These are phyloP conservation scores for Pseudogymnoascus sp. DNA, from an alignment of 2,329 filamentous ascomycete genomes.

Conservation along the genomic window DNA sequence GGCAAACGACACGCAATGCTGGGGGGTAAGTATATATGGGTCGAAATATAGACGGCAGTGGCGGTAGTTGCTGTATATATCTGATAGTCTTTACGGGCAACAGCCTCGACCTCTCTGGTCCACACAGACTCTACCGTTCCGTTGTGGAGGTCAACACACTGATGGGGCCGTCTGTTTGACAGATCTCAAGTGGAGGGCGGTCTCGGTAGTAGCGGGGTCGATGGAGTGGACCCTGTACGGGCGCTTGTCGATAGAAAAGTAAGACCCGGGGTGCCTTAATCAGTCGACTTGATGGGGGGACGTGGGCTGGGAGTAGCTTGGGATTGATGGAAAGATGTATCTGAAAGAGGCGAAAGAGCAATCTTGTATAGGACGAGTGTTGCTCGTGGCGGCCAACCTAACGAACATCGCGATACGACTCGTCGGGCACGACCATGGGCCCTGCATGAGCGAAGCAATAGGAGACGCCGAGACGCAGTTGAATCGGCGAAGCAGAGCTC, in stretches of 20 bases:
- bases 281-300: neutral
- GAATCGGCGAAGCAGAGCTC: slow-evolving; percentile 5
- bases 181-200: slow-evolving; percentile 6
- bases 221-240: neutral
- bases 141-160: slow-evolving; percentile 1
- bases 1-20: neutral
- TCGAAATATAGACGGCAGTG: neutral
- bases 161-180: slow-evolving; percentile 6
- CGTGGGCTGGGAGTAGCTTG: slow-evolving; percentile 6
- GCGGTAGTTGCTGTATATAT: slow-evolving; percentile 6
- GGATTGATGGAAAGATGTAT: neutral
- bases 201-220: slow-evolving; percentile 6
- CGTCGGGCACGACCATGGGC: slow-evolving; percentile 3
- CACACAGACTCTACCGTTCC: neutral
- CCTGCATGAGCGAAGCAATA: slow-evolving; percentile 1
- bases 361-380: slow-evolving; percentile 3
- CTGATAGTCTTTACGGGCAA: neutral
- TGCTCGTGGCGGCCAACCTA: neutral
- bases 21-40: slow-evolving; percentile 1
- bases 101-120: neutral
- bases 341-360: slow-evolving; percentile 5
- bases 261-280: neutral
- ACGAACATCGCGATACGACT: slow-evolving; percentile 9
- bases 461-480: slow-evolving; percentile 8
- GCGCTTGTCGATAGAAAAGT: slow-evolving; percentile 7